Evolutionary conservation across 352 stramenopile genomes (phyloP).

Genomic region (Pythium phragmiticola): DNA sequence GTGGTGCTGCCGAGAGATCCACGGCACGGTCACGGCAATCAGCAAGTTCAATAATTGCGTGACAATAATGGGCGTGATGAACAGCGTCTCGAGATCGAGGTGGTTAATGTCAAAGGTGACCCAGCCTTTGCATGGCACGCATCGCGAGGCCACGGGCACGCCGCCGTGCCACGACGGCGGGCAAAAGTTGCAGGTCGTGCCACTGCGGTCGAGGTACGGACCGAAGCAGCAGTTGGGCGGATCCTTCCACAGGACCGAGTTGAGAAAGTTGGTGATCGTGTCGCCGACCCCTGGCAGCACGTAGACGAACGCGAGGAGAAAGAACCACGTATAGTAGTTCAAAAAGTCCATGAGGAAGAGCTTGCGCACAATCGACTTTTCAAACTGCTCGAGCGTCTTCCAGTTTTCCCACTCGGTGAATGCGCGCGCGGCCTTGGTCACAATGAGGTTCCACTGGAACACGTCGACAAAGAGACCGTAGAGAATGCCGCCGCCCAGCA

Average conservation of each 20-base stretch:
- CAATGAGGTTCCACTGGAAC: slow-evolving; percentile 81
- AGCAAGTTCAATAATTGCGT: slow-evolving; percentile 74
- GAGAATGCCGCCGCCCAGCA: slow-evolving; percentile 67
- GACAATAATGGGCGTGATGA: slow-evolving; percentile 82
- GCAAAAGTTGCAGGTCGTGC: slow-evolving; percentile 48
- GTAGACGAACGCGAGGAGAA: slow-evolving; percentile 84
- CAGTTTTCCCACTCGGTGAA: slow-evolving; percentile 86
- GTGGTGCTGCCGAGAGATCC: slow-evolving; percentile 73
- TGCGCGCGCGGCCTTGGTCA: slow-evolving; percentile 64
- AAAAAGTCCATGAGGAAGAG: slow-evolving; percentile 87
- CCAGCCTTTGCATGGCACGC: slow-evolving; percentile 65
- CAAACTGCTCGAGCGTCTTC: slow-evolving; percentile 83
- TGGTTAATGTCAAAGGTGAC: slow-evolving; percentile 85
- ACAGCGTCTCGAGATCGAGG: slow-evolving; percentile 75
- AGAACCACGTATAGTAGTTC: slow-evolving; percentile 90
- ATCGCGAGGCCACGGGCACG: slow-evolving; percentile 36
- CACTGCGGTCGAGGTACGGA: slow-evolving; percentile 58
- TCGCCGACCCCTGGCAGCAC: slow-evolving; percentile 77
- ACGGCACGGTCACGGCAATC: slow-evolving; percentile 67
- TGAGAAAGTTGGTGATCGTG: slow-evolving; percentile 80
- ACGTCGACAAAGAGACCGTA: slow-evolving; percentile 84
- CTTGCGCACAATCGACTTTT: slow-evolving; percentile 75
- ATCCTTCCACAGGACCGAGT: slow-evolving; percentile 73
- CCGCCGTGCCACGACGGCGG: slow-evolving; percentile 60
- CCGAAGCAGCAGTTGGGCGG: slow-evolving; percentile 82